A percentile compares a stretch with the other conserved stretches of the same genome.
Evolutionary conservation across 768 basidiomycete genomes (phyloP).

Genomic region (Boletales sp.): DNA sequence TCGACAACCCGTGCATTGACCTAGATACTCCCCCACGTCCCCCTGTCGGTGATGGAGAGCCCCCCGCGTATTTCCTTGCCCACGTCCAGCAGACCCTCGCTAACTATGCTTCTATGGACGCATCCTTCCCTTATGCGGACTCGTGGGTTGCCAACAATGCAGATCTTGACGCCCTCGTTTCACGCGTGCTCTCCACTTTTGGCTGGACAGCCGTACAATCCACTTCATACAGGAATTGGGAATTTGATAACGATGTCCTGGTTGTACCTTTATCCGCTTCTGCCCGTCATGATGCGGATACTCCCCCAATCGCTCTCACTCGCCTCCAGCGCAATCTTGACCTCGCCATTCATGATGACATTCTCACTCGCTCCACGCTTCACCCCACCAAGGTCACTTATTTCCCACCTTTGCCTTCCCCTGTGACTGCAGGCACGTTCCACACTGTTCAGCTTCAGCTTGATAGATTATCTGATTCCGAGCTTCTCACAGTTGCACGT

Average conservation of each 20-base stretch:
- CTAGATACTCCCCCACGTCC: slow-evolving; percentile 29
- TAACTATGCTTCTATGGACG: slow-evolving; percentile 41
- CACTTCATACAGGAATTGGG: slow-evolving; percentile 21
- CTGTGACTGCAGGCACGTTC: slow-evolving; percentile 15
- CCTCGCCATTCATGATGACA: slow-evolving; percentile 21
- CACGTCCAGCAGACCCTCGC: slow-evolving; percentile 47
- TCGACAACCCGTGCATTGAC: slow-evolving; percentile 11
- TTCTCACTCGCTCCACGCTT: slow-evolving; percentile 18
- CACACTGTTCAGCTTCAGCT: not conserved
- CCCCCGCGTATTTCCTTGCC: slow-evolving; percentile 28
- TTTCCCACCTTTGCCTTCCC: slow-evolving; percentile 16
- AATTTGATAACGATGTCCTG: slow-evolving; percentile 26
- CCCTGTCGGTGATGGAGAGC: slow-evolving; percentile 27
- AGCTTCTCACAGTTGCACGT: slow-evolving; percentile 5
- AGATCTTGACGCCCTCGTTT: slow-evolving; percentile 45
- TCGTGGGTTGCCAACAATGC: slow-evolving; percentile 11
- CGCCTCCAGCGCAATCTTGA: slow-evolving; percentile 26
- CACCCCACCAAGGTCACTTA: slow-evolving; percentile 28
- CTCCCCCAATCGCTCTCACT: slow-evolving; percentile 9
- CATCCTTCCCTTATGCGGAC: slow-evolving; percentile 26
- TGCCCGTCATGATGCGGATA: not conserved
- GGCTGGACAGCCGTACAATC: slow-evolving; percentile 33
- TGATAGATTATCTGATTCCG: not conserved
- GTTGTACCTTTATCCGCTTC: slow-evolving; percentile 16
- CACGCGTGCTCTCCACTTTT: slow-evolving; percentile 39